Evolutionary conservation across 176 grass and related monocot genomes (phyloP), one percentile per base, ranked within the genome.

Genomic region (Aegilops speltoides): DNA sequence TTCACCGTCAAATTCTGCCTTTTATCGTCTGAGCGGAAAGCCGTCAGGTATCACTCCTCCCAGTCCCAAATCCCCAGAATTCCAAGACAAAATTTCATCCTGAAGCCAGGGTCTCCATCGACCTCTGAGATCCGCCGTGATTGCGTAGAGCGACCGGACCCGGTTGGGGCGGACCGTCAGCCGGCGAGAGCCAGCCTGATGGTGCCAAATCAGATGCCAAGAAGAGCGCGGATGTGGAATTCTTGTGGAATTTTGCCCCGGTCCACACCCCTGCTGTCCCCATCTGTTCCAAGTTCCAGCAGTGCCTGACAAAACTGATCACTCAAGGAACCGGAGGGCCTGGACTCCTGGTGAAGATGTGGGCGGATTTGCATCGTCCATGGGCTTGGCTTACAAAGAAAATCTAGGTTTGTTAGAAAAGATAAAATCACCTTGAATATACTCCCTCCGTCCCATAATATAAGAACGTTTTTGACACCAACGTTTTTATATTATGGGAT

Each of bases 91-190:
- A 68, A 70, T 46, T 76, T 77, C 40, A 38, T 41, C 45, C 7
- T 28, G 15, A 0, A 37, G 67, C 63, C 68, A 26, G 29, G 41
- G 15, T 85, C 36, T 19, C 50, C 50, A 54, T 24, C 71, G 34
- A 7, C 19, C 26, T 6, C 19, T 37, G 38, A 50, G 19, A 38
- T 40, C 43, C 29, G 41, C n/a, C 17, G 28, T 73, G 71, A 77
- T 88, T 68, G 70, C 87, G 82, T 84, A 31, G 56, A 73, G 81
- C 28, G 77, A 84, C 33, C 37, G 76, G 28, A 66, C 67, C 56
- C 4, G 36, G 4, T 25, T 25, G 68, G 68, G 68, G 10, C 13
- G 8, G 20, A 78, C 37, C 20, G 9, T 78, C 19, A 4, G 22
- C 33, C 7, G 56, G 56, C 16, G 77, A 25, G 36, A 62, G 26